Conservation (phyloP, 2,329 filamentous ascomycete species). For the Mycosphaerella sp. region DNA sequence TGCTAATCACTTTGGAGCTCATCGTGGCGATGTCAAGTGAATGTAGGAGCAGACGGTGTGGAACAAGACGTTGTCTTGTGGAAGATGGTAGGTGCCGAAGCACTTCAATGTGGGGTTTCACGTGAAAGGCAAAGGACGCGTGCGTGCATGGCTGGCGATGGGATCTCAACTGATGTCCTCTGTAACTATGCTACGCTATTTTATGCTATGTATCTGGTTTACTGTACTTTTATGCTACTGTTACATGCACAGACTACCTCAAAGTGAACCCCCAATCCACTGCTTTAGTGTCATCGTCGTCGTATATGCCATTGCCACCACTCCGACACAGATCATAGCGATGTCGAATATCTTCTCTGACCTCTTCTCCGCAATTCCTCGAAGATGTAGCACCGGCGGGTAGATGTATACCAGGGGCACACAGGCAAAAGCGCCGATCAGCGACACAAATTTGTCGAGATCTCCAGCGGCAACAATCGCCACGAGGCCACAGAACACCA, state of each 20-base stretch:
- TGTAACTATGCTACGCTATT: too few relatives aligned
- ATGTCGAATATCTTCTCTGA: slow-evolving; percentile 55
- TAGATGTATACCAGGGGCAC: slow-evolving; percentile 74
- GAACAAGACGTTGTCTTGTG: too few relatives aligned
- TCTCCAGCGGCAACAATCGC: slow-evolving; percentile 61
- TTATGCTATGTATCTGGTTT: background rate
- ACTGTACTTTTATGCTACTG: background rate
- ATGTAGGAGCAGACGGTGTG: too few relatives aligned
- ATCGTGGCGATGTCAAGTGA: slow-evolving; percentile 8
- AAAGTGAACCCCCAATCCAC: slow-evolving; percentile 23
- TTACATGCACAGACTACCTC: background rate
- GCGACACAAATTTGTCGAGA: slow-evolving; percentile 66
- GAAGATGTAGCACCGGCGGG: slow-evolving; percentile 64
- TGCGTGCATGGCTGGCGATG: too few relatives aligned
- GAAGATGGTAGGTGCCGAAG: too few relatives aligned
- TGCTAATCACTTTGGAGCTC: slow-evolving; percentile 27
- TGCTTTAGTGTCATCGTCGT: slow-evolving; percentile 50
- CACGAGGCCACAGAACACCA: slow-evolving; percentile 55
- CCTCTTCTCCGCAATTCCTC: slow-evolving; percentile 55
- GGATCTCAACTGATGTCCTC: too few relatives aligned
- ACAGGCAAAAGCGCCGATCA: slow-evolving; percentile 68
- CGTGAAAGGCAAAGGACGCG: too few relatives aligned
- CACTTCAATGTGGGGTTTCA: too few relatives aligned
- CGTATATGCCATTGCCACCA: slow-evolving; percentile 65
- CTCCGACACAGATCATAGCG: slow-evolving; percentile 56